phyloP scores from a whole-genome alignment of 768 basidiomycete genomes.

The Xanthoconium stramineum region DNA sequence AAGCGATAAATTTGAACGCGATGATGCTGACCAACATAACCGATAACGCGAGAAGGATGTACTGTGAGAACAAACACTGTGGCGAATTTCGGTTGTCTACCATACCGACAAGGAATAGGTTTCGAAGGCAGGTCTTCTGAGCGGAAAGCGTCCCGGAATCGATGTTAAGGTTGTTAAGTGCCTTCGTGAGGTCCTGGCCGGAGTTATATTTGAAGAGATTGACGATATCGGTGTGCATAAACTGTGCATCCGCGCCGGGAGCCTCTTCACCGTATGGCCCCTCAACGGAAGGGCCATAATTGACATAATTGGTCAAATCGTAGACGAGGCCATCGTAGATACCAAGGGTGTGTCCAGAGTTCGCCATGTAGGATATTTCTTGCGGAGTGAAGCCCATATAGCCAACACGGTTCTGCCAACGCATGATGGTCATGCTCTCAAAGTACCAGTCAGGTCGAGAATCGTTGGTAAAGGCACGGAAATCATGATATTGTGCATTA shows the following conservation, averaged over 20 bases:
- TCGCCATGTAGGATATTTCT: slow-evolving; percentile 71
- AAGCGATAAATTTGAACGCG: slow-evolving; percentile 94
- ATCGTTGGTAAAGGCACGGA: slow-evolving; percentile 85
- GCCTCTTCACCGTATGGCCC: slow-evolving; percentile 49
- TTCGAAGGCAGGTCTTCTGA: slow-evolving; percentile 88
- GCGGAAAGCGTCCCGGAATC: slow-evolving; percentile 56
- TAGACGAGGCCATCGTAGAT: slow-evolving; percentile 87
- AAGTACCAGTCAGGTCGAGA: slow-evolving; percentile 98
- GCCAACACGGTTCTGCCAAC: slow-evolving; percentile 83
- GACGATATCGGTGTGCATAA: slow-evolving; percentile 71
- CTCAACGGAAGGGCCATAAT: slow-evolving; percentile 55
- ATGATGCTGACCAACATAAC: slow-evolving; percentile 92
- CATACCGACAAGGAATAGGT: slow-evolving; percentile 88
- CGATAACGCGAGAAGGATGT: slow-evolving; percentile 87
- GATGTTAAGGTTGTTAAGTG: slow-evolving; percentile 59
- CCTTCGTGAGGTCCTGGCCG: slow-evolving; percentile 80
- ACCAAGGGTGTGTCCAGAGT: slow-evolving; percentile 61
- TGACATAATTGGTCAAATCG: slow-evolving; percentile 80
- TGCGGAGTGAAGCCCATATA: slow-evolving; percentile 82
- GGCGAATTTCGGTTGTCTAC: slow-evolving; percentile 90
- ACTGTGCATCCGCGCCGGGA: slow-evolving; percentile 45
- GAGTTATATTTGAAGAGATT: slow-evolving; percentile 72
- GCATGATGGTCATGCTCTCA: slow-evolving; percentile 89
- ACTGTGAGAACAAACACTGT: slow-evolving; percentile 88
- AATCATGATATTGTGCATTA: slow-evolving; percentile 91